Base-by-base conservation (phyloP, 129 eudicot genomes). In the Chrysanthemum seticuspe region DNA sequence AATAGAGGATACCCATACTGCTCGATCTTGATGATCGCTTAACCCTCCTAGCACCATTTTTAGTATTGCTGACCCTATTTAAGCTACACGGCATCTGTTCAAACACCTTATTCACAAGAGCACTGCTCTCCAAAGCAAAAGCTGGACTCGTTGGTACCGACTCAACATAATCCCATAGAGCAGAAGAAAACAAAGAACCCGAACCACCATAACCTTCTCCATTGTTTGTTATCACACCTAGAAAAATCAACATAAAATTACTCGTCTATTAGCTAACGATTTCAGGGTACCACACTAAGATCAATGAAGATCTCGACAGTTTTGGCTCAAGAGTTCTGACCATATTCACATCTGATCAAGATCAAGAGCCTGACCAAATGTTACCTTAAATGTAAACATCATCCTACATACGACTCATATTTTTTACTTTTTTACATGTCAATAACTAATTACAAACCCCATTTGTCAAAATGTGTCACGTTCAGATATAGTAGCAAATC, bases 71-170 rank as follows among this genome's bases (percentile, higher is more conserved):
- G 10, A 29, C 34, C 19, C 6, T 62, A 70, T 84, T 47, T 70
- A 86, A 89, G 86, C 90, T 86, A 71, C 6, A 11, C 16, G 93
- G 85, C 83, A 88, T 79, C 12, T 85, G 80, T 53, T 83, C 92
- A 71, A 91, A 84, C 3, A 84, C 87, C 67, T 69, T 83, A 57
- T 83, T 86, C 56, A 85, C 86, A 71, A 88, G 68, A 72, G 82
- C 90, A 62, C 70, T 83, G 65, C 72, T 83, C 79, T 91, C 97
- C 6, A 89, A 80, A 72, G 97, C 97, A 49, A 85, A 86, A 79
- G 96, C 93, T 14, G 93, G 97, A 53, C 86, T 80, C 12, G 87
- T 80, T 1, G 96, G 97, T 78, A 91, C 87, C 8, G 96, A 91
- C 73, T 91, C 97, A 79, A 88, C 89, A 70, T 86, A 88, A 13